These are phyloP conservation scores for Galium porrigens DNA, from an alignment of 305 asterid genomes.

Conservation along the genomic window DNA sequence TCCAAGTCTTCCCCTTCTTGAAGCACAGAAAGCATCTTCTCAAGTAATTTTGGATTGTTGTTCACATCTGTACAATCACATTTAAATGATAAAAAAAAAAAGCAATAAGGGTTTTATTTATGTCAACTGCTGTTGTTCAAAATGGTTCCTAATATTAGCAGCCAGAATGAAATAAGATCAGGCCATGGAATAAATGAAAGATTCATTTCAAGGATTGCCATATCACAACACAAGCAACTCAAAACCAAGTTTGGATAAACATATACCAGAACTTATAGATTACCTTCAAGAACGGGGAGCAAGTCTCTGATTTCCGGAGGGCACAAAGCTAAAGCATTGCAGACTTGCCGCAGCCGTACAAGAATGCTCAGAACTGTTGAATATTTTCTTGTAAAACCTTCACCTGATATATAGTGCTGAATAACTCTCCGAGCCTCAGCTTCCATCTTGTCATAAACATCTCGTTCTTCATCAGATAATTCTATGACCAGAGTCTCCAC, in stretches of 20 bases:
- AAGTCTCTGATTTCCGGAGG: slow-evolving; percentile 53
- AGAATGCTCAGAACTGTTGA: slow-evolving; percentile 65
- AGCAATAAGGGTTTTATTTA: not conserved
- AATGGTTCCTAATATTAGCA: not conserved
- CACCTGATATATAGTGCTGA: slow-evolving; percentile 35
- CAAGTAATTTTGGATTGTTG: slow-evolving; percentile 55
- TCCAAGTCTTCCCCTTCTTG: slow-evolving; percentile 83
- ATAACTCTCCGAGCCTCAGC: slow-evolving; percentile 52
- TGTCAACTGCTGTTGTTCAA: not conserved
- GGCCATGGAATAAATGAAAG: not conserved
- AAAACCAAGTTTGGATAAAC: not conserved
- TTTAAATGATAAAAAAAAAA: not conserved
- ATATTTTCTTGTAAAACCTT: slow-evolving; percentile 33
- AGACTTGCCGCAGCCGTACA: slow-evolving; percentile 77
- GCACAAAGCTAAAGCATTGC: slow-evolving; percentile 57
- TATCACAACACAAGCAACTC: not conserved
- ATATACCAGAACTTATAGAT: not conserved
- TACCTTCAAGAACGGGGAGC: slow-evolving; percentile 74
- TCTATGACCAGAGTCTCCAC: slow-evolving; percentile 51
- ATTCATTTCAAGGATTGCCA: not conserved
- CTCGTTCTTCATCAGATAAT: slow-evolving; percentile 65
- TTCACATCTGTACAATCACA: slow-evolving; percentile 45
- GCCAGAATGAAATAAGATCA: not conserved
- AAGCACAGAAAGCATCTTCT: slow-evolving; percentile 49
- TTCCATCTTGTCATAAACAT: slow-evolving; percentile 78